Percentiles rank a stretch among this genome's conserved stretches.
Conservation (phyloP, 1,139 yeast species). For the Schwanniomyces etchellsii region DNA sequence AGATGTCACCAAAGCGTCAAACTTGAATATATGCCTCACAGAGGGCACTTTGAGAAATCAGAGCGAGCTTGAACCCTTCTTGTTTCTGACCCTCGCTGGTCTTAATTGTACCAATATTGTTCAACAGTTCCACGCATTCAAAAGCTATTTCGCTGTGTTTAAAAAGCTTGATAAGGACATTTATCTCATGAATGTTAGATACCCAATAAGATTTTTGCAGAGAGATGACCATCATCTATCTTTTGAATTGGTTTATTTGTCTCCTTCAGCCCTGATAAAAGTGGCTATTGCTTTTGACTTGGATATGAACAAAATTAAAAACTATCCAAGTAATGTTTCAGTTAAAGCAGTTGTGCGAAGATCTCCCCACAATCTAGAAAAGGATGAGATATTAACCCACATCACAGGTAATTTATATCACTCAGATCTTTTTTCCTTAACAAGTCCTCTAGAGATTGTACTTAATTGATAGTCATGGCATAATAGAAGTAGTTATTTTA, state of each 20-base stretch:
- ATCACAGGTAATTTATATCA: too few species aligned
- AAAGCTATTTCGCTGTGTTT: conserved; percentile 15
- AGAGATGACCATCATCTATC: conserved; percentile 5
- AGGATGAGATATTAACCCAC: too few species aligned
- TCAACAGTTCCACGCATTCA: conserved; percentile 13
- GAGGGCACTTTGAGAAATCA: conserved; percentile 1
- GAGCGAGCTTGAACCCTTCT: background rate
- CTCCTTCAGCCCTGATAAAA: conserved; percentile 8
- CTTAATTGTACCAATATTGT: conserved; percentile 3
- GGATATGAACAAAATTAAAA: conserved; percentile 5
- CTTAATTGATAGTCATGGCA: too few species aligned
- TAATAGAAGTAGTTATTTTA: too few species aligned
- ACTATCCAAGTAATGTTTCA: conserved; percentile 5
- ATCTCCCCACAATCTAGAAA: background rate
- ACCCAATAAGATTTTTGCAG: conserved; percentile 15
- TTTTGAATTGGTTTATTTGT: conserved; percentile 12
- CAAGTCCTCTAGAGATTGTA: too few species aligned
- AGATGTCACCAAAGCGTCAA: conserved; percentile 3
- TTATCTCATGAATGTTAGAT: conserved; percentile 22
- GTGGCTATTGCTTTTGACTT: conserved; percentile 6
- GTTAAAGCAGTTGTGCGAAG: conserved; percentile 1
- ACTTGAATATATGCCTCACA: conserved; percentile 3
- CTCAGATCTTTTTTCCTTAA: too few species aligned
- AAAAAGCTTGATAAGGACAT: conserved; percentile 22
- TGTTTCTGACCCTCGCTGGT: background rate